Evolutionary conservation across 169 alveolate genomes (phyloP).

Genomic region (Perkinsus olseni): DNA sequence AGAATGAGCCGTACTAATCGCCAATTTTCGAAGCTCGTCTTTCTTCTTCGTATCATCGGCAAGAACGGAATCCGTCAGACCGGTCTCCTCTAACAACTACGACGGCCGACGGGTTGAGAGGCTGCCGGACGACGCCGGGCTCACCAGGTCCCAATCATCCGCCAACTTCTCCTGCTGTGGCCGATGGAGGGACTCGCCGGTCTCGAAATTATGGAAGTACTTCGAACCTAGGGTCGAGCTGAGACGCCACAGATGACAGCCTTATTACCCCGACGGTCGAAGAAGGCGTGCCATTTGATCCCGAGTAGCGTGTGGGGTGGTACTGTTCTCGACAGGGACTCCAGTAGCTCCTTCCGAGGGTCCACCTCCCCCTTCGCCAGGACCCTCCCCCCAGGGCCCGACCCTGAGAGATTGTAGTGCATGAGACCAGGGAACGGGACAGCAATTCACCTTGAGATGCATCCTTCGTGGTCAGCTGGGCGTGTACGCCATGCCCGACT

Average conservation of each 20-base stretch:
- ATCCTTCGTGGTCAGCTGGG: not conserved
- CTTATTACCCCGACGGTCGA: conserved; percentile 19
- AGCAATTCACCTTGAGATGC: not conserved
- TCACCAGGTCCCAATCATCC: not conserved
- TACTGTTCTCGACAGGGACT: conserved; percentile 23
- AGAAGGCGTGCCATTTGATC: conserved; percentile 33
- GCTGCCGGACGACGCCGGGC: not conserved
- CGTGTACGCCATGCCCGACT: not conserved
- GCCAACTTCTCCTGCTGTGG: not conserved
- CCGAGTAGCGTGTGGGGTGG: conserved; percentile 34
- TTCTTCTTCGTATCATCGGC: not conserved
- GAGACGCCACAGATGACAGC: not conserved
- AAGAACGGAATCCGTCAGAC: not conserved
- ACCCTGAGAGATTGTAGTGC: not conserved
- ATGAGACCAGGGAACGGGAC: not conserved
- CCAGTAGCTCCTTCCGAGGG: conserved; percentile 12
- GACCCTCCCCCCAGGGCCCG: not conserved
- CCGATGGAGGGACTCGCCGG: not conserved
- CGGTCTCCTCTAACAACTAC: not conserved
- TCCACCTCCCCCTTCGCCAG: conserved; percentile 10
- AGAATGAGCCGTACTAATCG: not conserved
- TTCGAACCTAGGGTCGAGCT: not conserved
- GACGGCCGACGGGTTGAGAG: not conserved
- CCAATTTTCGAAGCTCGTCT: not conserved
- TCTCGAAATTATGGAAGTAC: conserved; percentile 36